Percentiles rank a stretch among this genome's conserved stretches.
These are phyloP conservation scores for Noccaea bulbosa DNA, from an alignment of 345 rosid species.

Conservation along the genomic window DNA sequence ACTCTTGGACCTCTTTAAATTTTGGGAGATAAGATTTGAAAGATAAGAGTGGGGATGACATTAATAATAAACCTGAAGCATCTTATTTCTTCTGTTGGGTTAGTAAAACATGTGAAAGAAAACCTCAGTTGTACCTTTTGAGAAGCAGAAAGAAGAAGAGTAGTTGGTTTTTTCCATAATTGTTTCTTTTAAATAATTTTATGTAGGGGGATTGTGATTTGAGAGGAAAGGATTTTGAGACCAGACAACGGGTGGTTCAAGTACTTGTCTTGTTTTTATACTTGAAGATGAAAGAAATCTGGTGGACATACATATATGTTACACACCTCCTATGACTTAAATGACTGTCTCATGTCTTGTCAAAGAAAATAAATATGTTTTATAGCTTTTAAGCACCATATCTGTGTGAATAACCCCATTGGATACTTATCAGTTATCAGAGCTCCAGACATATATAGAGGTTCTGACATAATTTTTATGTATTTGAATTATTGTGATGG, in stretches of 20 bases:
- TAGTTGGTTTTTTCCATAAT: constrained; percentile 32
- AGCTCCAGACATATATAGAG: background rate
- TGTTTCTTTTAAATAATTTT: background rate
- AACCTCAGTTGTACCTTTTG: constrained; percentile 36
- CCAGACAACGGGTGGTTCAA: constrained; percentile 41
- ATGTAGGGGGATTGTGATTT: constrained; percentile 25
- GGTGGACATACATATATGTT: constrained; percentile 16
- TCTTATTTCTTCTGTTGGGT: constrained; percentile 40
- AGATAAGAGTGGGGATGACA: constrained; percentile 36
- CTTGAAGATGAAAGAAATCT: constrained; percentile 37
- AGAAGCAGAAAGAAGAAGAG: constrained; percentile 31
- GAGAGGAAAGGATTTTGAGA: constrained; percentile 34
- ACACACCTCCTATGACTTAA: constrained; percentile 32
- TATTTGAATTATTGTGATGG: constrained; percentile 7
- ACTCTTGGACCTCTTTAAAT: constrained; percentile 23
- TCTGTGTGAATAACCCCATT: constrained; percentile 29
- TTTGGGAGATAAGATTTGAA: constrained; percentile 33
- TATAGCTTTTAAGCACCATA: constrained; percentile 27
- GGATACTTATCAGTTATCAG: constrained; percentile 18
- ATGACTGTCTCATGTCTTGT: constrained; percentile 32
- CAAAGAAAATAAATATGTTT: constrained; percentile 32
- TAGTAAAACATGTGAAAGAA: constrained; percentile 42
- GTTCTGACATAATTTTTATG: background rate
- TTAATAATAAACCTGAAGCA: constrained; percentile 35
- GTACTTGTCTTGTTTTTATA: constrained; percentile 43